These are phyloP conservation scores for Acanthamoeba triangularis DNA, from an alignment of 208 protist species.

Conservation along the genomic window DNA sequence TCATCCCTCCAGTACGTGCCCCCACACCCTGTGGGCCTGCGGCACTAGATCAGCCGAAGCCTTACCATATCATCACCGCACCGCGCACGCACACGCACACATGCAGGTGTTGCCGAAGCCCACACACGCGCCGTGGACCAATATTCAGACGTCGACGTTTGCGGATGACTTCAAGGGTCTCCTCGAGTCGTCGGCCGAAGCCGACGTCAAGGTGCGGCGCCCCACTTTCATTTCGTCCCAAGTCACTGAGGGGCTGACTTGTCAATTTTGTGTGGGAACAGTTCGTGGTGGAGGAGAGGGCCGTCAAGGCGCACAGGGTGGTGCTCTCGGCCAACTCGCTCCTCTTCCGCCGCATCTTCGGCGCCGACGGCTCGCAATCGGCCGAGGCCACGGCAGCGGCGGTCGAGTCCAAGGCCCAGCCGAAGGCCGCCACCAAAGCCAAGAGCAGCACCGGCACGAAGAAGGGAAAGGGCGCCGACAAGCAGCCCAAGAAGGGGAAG, in stretches of 20 bases:
- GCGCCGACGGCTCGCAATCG: neutral
- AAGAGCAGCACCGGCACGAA: neutral
- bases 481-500: neutral
- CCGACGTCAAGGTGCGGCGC: slow-evolving; percentile 70
- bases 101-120: slow-evolving; percentile 25
- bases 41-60: neutral
- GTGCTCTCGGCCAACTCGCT: slow-evolving; percentile 33
- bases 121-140: slow-evolving; percentile 78
- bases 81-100: too few species aligned
- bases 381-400: neutral
- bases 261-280: neutral
- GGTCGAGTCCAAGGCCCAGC: neutral
- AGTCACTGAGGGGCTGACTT: neutral
- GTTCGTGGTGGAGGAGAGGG: slow-evolving; percentile 28
- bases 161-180: slow-evolving; percentile 75
- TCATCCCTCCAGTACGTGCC: neutral
- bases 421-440: neutral
- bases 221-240: too few species aligned
- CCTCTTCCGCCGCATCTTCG: slow-evolving; percentile 76
- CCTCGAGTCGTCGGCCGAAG: neutral
- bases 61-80: too few species aligned
- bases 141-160: slow-evolving; percentile 77
- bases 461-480: neutral
- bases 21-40: neutral
- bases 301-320: slow-evolving; percentile 49